Conservation (phyloP, 768 basidiomycete genomes). For the Mycena leptocephala region DNA sequence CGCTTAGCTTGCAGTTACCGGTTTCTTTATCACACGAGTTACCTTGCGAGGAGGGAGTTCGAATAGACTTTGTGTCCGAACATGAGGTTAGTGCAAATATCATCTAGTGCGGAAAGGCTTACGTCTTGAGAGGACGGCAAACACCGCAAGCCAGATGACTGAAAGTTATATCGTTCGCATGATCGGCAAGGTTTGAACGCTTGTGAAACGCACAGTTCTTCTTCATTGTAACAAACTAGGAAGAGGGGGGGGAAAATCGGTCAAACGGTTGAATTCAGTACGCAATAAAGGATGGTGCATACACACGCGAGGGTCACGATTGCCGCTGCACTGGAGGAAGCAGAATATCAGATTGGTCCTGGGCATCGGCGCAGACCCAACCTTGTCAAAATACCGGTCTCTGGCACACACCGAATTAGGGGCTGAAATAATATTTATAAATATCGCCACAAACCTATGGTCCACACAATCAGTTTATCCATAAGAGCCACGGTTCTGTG, state of each 20-base stretch:
- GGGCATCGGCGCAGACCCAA: neutral
- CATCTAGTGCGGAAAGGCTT: too few relatives aligned
- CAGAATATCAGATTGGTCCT: neutral
- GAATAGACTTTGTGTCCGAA: too few relatives aligned
- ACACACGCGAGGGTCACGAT: neutral
- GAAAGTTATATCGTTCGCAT: too few relatives aligned
- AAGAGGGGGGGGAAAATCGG: neutral
- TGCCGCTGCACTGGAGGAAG: neutral
- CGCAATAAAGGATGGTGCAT: neutral
- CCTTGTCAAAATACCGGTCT: constrained; percentile 7
- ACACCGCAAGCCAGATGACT: too few relatives aligned
- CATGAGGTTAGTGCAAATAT: too few relatives aligned
- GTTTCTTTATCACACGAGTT: too few relatives aligned
- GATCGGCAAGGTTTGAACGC: too few relatives aligned
- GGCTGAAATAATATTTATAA: too few relatives aligned
- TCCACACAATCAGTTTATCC: constrained; percentile 1
- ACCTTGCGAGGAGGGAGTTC: too few relatives aligned
- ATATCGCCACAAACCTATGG: neutral
- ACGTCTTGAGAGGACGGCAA: too few relatives aligned
- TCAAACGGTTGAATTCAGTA: neutral
- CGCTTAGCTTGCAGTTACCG: too few relatives aligned
- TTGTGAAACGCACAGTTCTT: neutral
- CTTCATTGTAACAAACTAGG: constrained; percentile 1
- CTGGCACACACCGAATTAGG: neutral
- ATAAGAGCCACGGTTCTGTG: neutral